Base-by-base conservation (phyloP, 495 filamentous ascomycete species). In the Lasiosphaeria hispida region DNA sequence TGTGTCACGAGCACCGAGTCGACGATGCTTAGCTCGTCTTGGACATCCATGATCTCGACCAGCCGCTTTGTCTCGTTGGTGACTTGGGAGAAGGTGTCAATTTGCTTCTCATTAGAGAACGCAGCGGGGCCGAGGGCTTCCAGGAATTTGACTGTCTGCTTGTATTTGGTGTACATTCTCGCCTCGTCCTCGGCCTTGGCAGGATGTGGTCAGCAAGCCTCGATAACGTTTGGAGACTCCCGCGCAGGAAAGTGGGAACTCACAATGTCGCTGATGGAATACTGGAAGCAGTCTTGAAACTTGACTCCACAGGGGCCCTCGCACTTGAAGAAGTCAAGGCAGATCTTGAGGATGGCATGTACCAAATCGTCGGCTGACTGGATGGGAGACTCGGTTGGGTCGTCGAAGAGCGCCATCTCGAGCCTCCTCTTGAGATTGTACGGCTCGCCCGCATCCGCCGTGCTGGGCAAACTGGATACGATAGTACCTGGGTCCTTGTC, bases 391-490 rank as follows among this genome's bases (percentile, higher is more conserved):
- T 30, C 23, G 2, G 23, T 2, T 30, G 23, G 59, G 59, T 10
- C 40, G 40, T 14, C 38, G 23, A 6, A 61, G 41, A 0, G 42
- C 18, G 23, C 19, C n/a, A 60, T 54, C 15, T 60, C 50, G 3
- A n/a, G 9, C 6, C 49, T 48, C 13, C 9, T 55, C 39, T 34
- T 23, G 38, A 66, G 39, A 40, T 60, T 66, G 50, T 55, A 66
- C 8, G 23, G 15, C 23, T 62, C 55, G 1, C 23, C 48, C 1
- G 33, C 10, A 7, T 50, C 48, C 7, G 47, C 42, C 1, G 59
- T 65, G 51, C 53, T 62, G n/a, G 63, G 63, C 3, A 58, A 10
- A 15, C 63, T 59, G 5, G 63, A 62, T 5, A 65, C 49, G 1
- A 65, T 51, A 0, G 63, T 65, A 2, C 62, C 23, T 30, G 23